Percentiles rank a stretch among this genome's conserved stretches.
phyloP scores from a whole-genome alignment of 2,329 filamentous ascomycete species.

The Aureobasidium lini region DNA sequence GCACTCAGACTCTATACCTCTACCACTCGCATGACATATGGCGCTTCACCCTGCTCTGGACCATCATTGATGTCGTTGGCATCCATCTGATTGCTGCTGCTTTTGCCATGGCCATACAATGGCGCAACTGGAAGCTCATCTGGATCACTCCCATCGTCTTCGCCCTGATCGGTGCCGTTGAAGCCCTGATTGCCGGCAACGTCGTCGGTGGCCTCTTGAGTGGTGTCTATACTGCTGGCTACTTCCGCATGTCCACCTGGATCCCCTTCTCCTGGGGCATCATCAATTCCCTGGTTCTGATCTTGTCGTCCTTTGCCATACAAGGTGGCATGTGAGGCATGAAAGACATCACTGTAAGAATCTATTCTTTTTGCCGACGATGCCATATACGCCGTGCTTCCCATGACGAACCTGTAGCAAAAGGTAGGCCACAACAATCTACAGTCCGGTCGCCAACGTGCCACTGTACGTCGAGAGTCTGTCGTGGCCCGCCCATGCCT shows the following conservation, averaged over 20 bases:
- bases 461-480: too few species aligned
- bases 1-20: constrained; percentile 55
- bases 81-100: constrained; percentile 66
- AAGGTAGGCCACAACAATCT: too few species aligned
- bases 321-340: constrained; percentile 67
- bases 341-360: not conserved
- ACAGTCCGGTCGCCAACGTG: too few species aligned
- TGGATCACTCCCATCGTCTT: constrained; percentile 70
- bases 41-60: constrained; percentile 85
- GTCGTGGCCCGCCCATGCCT: too few species aligned
- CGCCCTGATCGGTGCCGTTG: constrained; percentile 60
- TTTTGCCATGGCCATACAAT: constrained; percentile 67
- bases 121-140: constrained; percentile 47
- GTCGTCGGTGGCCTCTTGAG: constrained; percentile 76
- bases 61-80: constrained; percentile 65
- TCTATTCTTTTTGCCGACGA: too few species aligned
- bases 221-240: constrained; percentile 71
- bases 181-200: constrained; percentile 73
- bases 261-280: constrained; percentile 83
- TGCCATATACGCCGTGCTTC: too few species aligned
- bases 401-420: too few species aligned
- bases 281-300: constrained; percentile 73
- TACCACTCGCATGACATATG: constrained; percentile 72
- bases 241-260: constrained; percentile 90
- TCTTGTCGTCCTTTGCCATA: constrained; percentile 87